These are phyloP conservation scores for Neurospora hispaniola DNA, from an alignment of 495 filamentous ascomycete species.

Conservation along the genomic window DNA sequence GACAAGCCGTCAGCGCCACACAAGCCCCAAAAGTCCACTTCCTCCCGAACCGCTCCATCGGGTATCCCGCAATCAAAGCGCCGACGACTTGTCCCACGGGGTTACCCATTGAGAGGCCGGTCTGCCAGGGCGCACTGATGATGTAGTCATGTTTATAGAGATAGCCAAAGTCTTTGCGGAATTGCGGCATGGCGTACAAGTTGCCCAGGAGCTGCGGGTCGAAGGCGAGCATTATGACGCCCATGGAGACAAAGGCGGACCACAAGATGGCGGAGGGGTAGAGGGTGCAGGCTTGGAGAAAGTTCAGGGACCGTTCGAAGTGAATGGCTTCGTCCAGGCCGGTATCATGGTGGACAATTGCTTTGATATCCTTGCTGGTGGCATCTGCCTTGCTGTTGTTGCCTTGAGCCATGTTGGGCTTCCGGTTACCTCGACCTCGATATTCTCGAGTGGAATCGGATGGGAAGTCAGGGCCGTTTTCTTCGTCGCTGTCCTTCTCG, in stretches of 20 bases:
- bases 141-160: constrained; percentile 21
- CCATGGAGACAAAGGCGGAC: constrained; percentile 33
- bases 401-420: constrained; percentile 4
- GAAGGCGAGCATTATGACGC: constrained; percentile 36
- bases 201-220: constrained; percentile 35
- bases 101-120: constrained; percentile 35
- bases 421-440: not conserved
- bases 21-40: constrained; percentile 34
- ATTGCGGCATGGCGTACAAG: constrained; percentile 34
- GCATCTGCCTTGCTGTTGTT: constrained; percentile 8
- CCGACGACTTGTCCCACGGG: constrained; percentile 37
- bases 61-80: constrained; percentile 35
- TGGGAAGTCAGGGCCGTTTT: not conserved
- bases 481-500: not conserved
- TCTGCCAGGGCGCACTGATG: constrained; percentile 35
- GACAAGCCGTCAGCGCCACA: constrained; percentile 30
- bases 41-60: constrained; percentile 35
- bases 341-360: not conserved
- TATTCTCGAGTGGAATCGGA: not conserved
- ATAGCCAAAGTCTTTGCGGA: constrained; percentile 34
- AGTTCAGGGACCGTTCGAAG: constrained; percentile 24
- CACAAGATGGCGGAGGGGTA: constrained; percentile 34
- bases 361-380: not conserved
- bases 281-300: constrained; percentile 23
- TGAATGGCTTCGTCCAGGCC: constrained; percentile 23